Conservation (phyloP, 805 yeast genomes). For the Yamadazyma tumulicola region DNA sequence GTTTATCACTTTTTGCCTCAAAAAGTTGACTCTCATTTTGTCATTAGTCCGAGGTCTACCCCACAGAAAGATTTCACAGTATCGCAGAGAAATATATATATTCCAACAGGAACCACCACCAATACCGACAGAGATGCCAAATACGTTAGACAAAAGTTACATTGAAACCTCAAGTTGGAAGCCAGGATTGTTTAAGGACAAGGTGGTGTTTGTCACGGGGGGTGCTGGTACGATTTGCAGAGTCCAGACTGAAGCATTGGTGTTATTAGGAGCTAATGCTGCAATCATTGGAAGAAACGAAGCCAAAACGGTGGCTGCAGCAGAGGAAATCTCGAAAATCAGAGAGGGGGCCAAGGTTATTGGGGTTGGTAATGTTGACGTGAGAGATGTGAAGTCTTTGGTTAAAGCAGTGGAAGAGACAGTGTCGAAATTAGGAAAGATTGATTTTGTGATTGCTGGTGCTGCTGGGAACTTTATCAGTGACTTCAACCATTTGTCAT, state of each 20-base stretch:
- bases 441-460: slow-evolving; percentile 88
- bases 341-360: slow-evolving; percentile 63
- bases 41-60: neutral
- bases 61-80: neutral
- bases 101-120: too few species aligned
- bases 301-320: slow-evolving; percentile 64
- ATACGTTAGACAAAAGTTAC: slow-evolving; percentile 29
- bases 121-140: too few species aligned
- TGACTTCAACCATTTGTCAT: slow-evolving; percentile 71
- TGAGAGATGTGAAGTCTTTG: slow-evolving; percentile 62
- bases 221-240: slow-evolving; percentile 97
- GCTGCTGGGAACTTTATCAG: slow-evolving; percentile 93
- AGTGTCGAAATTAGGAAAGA: slow-evolving; percentile 65
- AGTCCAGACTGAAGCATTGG: slow-evolving; percentile 83
- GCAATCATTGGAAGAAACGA: slow-evolving; percentile 78
- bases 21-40: too few species aligned
- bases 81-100: too few species aligned
- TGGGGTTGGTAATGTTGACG: slow-evolving; percentile 74
- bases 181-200: slow-evolving; percentile 70
- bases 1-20: neutral
- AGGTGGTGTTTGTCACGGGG: slow-evolving; percentile 89
- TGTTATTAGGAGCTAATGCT: slow-evolving; percentile 81
- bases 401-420: slow-evolving; percentile 62
- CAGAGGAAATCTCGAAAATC: slow-evolving; percentile 56
- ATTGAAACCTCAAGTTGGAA: slow-evolving; percentile 38